Conservation (phyloP, 2,329 filamentous ascomycete species). For the Neospermospora avenae region DNA sequence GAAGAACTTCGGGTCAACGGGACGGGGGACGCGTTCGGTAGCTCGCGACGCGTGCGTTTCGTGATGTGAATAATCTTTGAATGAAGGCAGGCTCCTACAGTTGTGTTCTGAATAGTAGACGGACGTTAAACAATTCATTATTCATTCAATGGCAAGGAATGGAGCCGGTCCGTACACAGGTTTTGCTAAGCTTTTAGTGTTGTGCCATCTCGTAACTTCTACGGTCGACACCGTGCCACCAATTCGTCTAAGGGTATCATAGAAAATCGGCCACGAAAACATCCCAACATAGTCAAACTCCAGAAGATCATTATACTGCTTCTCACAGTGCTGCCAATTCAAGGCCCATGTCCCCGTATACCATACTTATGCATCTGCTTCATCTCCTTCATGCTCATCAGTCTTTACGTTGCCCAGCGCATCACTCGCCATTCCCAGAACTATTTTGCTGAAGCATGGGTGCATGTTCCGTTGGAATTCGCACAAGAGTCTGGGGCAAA, state of each 20-base stretch:
- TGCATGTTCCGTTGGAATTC: constrained; percentile 79
- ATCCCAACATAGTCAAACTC: not conserved
- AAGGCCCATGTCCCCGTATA: not conserved
- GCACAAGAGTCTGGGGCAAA: constrained; percentile 77
- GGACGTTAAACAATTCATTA: too few species aligned
- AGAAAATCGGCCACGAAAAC: not conserved
- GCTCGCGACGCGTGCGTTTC: constrained; percentile 5
- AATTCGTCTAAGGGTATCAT: not conserved
- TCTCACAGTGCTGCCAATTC: not conserved
- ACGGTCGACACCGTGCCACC: not conserved
- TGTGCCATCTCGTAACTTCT: not conserved
- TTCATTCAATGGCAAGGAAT: not conserved
- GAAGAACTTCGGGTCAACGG: not conserved
- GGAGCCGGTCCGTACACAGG: too few species aligned
- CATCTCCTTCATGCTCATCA: constrained; percentile 3
- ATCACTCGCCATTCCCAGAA: constrained; percentile 16
- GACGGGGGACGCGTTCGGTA: not conserved
- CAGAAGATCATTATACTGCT: not conserved
- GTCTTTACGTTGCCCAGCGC: not conserved
- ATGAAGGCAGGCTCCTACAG: too few species aligned
- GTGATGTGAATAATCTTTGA: not conserved
- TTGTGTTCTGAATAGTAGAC: too few species aligned
- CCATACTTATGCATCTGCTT: not conserved
- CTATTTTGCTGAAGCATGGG: constrained; percentile 51
- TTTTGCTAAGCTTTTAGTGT: not conserved